These are phyloP conservation scores for Ploettnerulaceae sp. DNA, from an alignment of 2,329 filamentous ascomycete genomes.

Conservation along the genomic window DNA sequence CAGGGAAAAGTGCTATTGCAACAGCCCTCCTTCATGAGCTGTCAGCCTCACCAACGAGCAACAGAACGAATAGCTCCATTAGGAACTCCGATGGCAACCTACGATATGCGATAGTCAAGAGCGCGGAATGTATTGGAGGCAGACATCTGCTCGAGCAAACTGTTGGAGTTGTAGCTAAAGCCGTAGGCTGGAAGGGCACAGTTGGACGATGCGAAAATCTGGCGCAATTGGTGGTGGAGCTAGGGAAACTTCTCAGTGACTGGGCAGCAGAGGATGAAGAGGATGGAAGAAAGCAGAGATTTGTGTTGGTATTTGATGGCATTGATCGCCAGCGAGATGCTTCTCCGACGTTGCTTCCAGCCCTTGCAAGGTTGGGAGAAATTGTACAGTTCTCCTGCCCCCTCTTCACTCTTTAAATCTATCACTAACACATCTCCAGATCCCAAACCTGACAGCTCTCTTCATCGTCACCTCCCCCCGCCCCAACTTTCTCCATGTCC, in stretches of 20 bases:
- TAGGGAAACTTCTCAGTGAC: constrained; percentile 54
- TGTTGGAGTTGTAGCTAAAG: constrained; percentile 52
- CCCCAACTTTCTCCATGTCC: constrained; percentile 62
- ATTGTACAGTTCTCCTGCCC: constrained; percentile 58
- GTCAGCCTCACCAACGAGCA: constrained; percentile 11
- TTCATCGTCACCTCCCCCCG: constrained; percentile 72
- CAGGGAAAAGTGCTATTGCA: constrained; percentile 75
- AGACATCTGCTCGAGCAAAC: constrained; percentile 73
- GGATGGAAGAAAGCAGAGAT: constrained; percentile 43
- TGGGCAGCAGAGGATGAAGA: constrained; percentile 27
- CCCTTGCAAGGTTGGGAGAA: constrained; percentile 76
- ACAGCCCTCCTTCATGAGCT: constrained; percentile 53
- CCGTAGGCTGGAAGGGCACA: constrained; percentile 44
- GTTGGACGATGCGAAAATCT: constrained; percentile 73
- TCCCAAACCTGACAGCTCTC: constrained; percentile 70
- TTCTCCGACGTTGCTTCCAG: constrained; percentile 71
- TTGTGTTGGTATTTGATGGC: constrained; percentile 81
- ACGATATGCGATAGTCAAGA: constrained; percentile 59
- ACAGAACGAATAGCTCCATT: neutral
- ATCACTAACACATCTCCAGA: constrained; percentile 45
- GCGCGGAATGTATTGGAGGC: constrained; percentile 70
- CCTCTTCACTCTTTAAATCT: constrained; percentile 11
- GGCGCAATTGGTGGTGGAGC: constrained; percentile 67
- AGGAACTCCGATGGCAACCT: constrained; percentile 39
- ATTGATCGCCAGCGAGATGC: constrained; percentile 82